Evolutionary conservation across 805 yeast genomes (phyloP).

Genomic region (Candida corydali): DNA sequence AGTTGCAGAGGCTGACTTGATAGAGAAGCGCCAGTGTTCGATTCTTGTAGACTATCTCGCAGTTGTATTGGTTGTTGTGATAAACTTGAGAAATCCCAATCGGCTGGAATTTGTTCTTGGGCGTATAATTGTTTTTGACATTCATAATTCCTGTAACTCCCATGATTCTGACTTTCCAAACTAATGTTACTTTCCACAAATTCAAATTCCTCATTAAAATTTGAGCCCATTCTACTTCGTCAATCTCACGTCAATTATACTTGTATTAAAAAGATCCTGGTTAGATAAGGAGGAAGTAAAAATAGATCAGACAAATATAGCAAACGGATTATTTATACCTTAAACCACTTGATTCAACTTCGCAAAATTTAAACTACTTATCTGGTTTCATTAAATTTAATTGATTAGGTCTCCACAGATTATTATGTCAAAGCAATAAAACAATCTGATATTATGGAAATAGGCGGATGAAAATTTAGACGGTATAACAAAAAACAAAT

Average conservation of each 20-base stretch:
- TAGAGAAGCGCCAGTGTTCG: slow-evolving; percentile 6
- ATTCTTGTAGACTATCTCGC: not conserved
- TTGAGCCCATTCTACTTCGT: slow-evolving; percentile 1
- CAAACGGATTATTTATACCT: not conserved
- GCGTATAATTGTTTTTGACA: not conserved
- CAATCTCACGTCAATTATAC: not conserved
- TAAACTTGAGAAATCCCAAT: slow-evolving; percentile 5
- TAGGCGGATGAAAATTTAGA: not conserved
- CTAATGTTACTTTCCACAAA: not conserved
- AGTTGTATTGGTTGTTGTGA: not conserved
- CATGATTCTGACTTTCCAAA: not conserved
- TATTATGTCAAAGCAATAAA: not conserved
- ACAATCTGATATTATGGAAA: not conserved
- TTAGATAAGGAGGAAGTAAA: not conserved
- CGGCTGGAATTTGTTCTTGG: not conserved
- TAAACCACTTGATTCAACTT: slow-evolving; percentile 4
- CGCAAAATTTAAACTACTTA: not conserved
- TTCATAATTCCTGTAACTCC: not conserved
- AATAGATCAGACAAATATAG: not conserved
- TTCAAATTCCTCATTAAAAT: slow-evolving; percentile 5
- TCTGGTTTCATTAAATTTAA: not conserved
- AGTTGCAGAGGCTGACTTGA: slow-evolving; percentile 9
- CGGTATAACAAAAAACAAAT: slow-evolving; percentile 1
- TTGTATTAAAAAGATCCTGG: not conserved
- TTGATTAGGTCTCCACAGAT: not conserved